Percentiles rank a stretch among this genome's conserved stretches.
Conservation (phyloP, 805 yeast genomes). For the Lachancea quebecensis region DNA sequence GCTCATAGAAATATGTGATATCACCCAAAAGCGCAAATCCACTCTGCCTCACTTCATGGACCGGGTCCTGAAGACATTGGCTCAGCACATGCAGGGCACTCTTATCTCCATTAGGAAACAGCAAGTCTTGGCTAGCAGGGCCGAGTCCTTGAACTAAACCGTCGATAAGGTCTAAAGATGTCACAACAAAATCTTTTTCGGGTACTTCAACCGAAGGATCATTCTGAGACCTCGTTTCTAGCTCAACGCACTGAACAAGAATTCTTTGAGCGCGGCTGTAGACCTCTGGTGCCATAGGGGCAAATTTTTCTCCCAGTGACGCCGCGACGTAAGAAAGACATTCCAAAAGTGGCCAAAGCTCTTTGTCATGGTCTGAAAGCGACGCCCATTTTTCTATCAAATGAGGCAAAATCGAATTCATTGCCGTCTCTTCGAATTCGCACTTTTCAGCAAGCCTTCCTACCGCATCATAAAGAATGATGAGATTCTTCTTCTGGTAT, state of each 20-base stretch:
- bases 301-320: slow-evolving; percentile 72
- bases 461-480: slow-evolving; percentile 81
- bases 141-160: slow-evolving; percentile 90
- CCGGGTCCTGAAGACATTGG: slow-evolving; percentile 65
- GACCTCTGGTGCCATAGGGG: slow-evolving; percentile 83
- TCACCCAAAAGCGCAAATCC: slow-evolving; percentile 90
- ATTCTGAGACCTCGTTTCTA: slow-evolving; percentile 53
- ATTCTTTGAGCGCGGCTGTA: slow-evolving; percentile 73
- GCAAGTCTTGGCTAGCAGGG: slow-evolving; percentile 44
- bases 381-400: slow-evolving; percentile 74
- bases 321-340: slow-evolving; percentile 91
- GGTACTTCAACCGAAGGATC: slow-evolving; percentile 70
- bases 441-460: slow-evolving; percentile 81
- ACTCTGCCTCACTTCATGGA: slow-evolving; percentile 86
- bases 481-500: slow-evolving; percentile 77
- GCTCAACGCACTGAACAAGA: slow-evolving; percentile 57
- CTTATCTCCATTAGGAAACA: slow-evolving; percentile 30
- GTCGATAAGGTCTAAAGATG: slow-evolving; percentile 83
- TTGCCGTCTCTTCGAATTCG: slow-evolving; percentile 47
- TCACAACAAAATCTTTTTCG: slow-evolving; percentile 84
- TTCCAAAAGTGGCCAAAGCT: slow-evolving; percentile 85
- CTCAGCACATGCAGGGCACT: slow-evolving; percentile 55
- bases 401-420: slow-evolving; percentile 69
- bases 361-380: slow-evolving; percentile 71
- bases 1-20: slow-evolving; percentile 55